Evolutionary conservation across 1,284 basidiomycete species (phyloP).

Genomic region (Trichosporon asahii): DNA sequence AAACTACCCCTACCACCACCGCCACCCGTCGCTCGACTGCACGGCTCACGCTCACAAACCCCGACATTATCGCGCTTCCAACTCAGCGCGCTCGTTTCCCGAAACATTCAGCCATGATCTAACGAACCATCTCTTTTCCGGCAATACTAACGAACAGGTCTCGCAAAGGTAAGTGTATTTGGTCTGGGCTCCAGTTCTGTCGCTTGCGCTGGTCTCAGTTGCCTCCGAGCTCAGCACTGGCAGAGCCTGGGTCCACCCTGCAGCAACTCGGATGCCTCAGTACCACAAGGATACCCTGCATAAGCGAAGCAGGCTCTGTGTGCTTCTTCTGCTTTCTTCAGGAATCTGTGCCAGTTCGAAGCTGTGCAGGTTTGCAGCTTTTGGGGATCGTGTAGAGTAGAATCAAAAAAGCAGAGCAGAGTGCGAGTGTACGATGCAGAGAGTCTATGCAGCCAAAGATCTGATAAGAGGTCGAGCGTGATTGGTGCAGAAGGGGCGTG

Average conservation of each 20-base stretch:
- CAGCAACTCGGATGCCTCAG: too few species aligned
- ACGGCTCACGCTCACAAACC: not conserved
- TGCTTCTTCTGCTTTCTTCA: not conserved
- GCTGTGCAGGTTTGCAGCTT: not conserved
- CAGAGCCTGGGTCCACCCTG: too few species aligned
- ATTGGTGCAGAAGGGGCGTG: not conserved
- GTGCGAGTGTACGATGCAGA: not conserved
- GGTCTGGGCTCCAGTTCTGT: not conserved
- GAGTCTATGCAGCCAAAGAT: not conserved
- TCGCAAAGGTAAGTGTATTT: not conserved
- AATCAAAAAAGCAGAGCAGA: not conserved
- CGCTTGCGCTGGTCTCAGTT: not conserved
- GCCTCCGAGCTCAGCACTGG: not conserved
- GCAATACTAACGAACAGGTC: constrained; percentile 1
- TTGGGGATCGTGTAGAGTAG: not conserved
- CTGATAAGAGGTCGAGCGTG: not conserved
- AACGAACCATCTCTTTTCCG: not conserved
- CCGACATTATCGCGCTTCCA: not conserved
- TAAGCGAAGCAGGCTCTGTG: not conserved
- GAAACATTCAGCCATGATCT: not conserved
- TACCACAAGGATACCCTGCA: not conserved
- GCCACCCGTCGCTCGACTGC: not conserved
- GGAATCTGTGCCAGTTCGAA: too few species aligned
- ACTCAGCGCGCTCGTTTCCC: not conserved
- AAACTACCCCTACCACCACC: too few species aligned